Base-by-base conservation (phyloP, 768 basidiomycete species). In the Sarcomyxa edulis region DNA sequence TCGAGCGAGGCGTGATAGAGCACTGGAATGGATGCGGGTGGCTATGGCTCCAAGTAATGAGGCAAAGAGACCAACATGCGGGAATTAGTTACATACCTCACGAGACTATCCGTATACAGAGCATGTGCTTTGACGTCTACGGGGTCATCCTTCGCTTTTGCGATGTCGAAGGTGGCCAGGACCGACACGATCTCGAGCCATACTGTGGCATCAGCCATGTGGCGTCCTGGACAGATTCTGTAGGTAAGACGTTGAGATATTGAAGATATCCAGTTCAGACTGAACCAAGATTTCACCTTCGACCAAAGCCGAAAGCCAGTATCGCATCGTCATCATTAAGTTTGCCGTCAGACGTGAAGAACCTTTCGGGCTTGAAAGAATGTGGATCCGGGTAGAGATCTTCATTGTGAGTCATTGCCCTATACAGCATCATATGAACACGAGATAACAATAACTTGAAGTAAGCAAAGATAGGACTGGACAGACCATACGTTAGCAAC, bases 21-120 rank as follows among this genome's bases (percentile, higher is more conserved):
- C 68, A 74, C 32, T 62, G 49, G 56, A 77, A 76, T 8, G 60
- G 51, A 35, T 61, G 64, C 6, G 75, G 75, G n/a, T 54, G 65
- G 47, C 75, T 75, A 34, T 6, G 39, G n/a, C n/a, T 32, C 9
- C n/a, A n/a, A n/a, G 12, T 12, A 6, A 5, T 4, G 19, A 21
- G 16, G 6, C 25, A 35, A 25, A 11, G 9, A 14, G 29, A 5
- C 18, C 20, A 12, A 14, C 12, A 6, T 28, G n/a, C n/a, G n/a
- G n/a, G n/a, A n/a, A n/a, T 7, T 7, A 37, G 15, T 15, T 12
- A 29, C 25, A 36, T 29, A 5, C 7, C n/a, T 15, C 21, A 34
- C 27, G n/a, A 8, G 43, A 70, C 33, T 31, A 79, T 77, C 81
- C 69, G 61, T 84, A 81, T 27, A 83, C 67, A 9, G 77, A 49